A percentile compares a stretch with the other conserved stretches of the same genome.
phyloP scores from a whole-genome alignment of 2,329 filamentous ascomycete genomes.

The Colletotrichum sidae region DNA sequence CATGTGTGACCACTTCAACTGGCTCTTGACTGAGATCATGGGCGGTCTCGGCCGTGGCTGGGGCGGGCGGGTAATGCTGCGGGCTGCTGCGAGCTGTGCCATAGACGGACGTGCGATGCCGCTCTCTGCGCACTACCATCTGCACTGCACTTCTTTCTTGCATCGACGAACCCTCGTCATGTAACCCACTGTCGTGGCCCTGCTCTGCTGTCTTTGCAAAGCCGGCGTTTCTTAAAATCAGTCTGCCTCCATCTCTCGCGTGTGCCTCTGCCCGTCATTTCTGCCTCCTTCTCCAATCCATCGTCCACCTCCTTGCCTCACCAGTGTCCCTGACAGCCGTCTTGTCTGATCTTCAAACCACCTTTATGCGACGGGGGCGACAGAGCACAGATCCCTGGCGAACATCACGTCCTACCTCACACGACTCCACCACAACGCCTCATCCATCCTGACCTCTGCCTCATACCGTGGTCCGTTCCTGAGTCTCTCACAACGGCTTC shows the following conservation, averaged over 20 bases:
- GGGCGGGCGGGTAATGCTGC: constrained; percentile 26
- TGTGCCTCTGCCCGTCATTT: constrained; percentile 21
- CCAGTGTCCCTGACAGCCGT: constrained; percentile 41
- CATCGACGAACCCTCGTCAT: constrained; percentile 17
- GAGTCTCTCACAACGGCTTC: constrained; percentile 31
- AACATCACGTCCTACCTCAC: constrained; percentile 34
- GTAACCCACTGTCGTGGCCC: not conserved
- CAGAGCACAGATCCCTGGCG: constrained; percentile 40
- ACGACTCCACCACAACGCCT: constrained; percentile 36
- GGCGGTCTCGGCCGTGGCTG: constrained; percentile 49
- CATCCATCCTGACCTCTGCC: constrained; percentile 31
- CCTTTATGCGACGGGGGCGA: constrained; percentile 44
- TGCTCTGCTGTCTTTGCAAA: constrained; percentile 2
- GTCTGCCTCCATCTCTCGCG: constrained; percentile 44
- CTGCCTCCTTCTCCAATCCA: constrained; percentile 45
- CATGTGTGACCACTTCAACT: constrained; percentile 40
- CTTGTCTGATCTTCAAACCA: constrained; percentile 52
- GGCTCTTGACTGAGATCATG: constrained; percentile 41
- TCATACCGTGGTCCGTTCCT: constrained; percentile 19
- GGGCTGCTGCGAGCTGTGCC: not conserved
- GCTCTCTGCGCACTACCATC: constrained; percentile 4
- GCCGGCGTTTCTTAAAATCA: constrained; percentile 40
- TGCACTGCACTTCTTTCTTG: constrained; percentile 37
- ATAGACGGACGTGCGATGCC: constrained; percentile 26
- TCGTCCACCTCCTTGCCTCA: constrained; percentile 46